phyloP scores from a whole-genome alignment of 2,329 filamentous ascomycete genomes.

The Alternaria sp. region DNA sequence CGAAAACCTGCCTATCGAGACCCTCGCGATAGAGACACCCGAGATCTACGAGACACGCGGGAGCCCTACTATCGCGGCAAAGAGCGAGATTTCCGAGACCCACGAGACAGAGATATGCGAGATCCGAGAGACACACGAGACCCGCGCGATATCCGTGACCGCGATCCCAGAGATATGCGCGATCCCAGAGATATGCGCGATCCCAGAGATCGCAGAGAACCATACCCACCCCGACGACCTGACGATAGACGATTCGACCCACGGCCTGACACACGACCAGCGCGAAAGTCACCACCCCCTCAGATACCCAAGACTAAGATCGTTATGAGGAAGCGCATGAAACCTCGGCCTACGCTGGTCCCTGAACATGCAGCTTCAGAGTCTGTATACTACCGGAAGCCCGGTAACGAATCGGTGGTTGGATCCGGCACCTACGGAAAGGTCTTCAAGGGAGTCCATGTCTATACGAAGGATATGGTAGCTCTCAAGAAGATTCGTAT shows the following conservation, averaged over 20 bases:
- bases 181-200: slow-evolving; percentile 31
- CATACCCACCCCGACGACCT: slow-evolving; percentile 34
- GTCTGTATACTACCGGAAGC: slow-evolving; percentile 93
- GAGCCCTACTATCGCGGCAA: slow-evolving; percentile 24
- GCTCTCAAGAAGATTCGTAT: slow-evolving; percentile 91
- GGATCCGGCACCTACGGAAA: slow-evolving; percentile 96
- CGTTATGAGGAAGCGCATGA: slow-evolving; percentile 71
- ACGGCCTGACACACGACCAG: slow-evolving; percentile 33
- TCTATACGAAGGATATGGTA: slow-evolving; percentile 84
- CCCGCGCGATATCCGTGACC: slow-evolving; percentile 26
- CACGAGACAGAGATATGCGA: slow-evolving; percentile 33
- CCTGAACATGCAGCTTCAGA: slow-evolving; percentile 78
- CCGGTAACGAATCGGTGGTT: slow-evolving; percentile 95
- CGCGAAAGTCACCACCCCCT: slow-evolving; percentile 47
- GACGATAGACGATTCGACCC: slow-evolving; percentile 32
- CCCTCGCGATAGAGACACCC: slow-evolving; percentile 31
- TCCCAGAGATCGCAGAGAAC: slow-evolving; percentile 36
- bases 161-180: slow-evolving; percentile 22
- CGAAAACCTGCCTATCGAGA: slow-evolving; percentile 37
- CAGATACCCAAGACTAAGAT: slow-evolving; percentile 59
- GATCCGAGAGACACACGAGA: slow-evolving; percentile 23
- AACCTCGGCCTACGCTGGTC: slow-evolving; percentile 72
- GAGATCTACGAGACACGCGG: slow-evolving; percentile 24
- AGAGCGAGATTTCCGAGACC: slow-evolving; percentile 23
- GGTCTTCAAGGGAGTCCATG: slow-evolving; percentile 91